Base-by-base conservation (phyloP, 1,284 basidiomycete genomes). In the Moesziomyces globuligerus region DNA sequence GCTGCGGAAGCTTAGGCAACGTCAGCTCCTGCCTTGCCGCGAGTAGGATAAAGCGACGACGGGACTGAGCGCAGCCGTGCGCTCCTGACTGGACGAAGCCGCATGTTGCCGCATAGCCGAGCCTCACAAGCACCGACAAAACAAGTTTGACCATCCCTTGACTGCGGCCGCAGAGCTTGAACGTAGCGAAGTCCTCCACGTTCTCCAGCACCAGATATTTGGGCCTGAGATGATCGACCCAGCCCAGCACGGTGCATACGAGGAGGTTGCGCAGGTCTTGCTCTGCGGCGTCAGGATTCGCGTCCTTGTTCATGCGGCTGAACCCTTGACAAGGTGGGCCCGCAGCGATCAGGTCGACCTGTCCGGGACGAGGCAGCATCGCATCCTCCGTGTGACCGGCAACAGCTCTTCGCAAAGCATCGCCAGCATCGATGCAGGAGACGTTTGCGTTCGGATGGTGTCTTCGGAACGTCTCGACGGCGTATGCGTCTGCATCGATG, bases 321-420 rank as follows among this genome's bases (percentile, higher is more conserved):
- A 67, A 61, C 0, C 68, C 68, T 20, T 72, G 68, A 25, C 68
- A 72, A 1, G 68, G 68, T 3, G 68, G 68, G 3, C 68, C 68
- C 1, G 57, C 62, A 1, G 44, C 28, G 18, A 72, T 55, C 0
- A 72, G 13, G 21, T 72, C 68, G 13, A 72, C 46, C 3, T 72
- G 25, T 21, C 58, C 68, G 1, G 36, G 54, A 18, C 26, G 34
- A 2, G 68, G 68, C 4, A 53, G 50, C 2, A 45, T 4, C 0
- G 53, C 54, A 4, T 53, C 40, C 5, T 24, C 10, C 2, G 49
- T 52, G 10, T 21, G n/a, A 10, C 50, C 41, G 4, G 28, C 8
- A 1, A 51, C 18, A 4, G 66, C 66, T 5, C 42, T 48, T 13
- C 18, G 26, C 4, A 69, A 36, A 3, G 66, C 59, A 4, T 56